phyloP scores from a whole-genome alignment of 176 grass and related monocot species.

The Alopecurus myosuroides region DNA sequence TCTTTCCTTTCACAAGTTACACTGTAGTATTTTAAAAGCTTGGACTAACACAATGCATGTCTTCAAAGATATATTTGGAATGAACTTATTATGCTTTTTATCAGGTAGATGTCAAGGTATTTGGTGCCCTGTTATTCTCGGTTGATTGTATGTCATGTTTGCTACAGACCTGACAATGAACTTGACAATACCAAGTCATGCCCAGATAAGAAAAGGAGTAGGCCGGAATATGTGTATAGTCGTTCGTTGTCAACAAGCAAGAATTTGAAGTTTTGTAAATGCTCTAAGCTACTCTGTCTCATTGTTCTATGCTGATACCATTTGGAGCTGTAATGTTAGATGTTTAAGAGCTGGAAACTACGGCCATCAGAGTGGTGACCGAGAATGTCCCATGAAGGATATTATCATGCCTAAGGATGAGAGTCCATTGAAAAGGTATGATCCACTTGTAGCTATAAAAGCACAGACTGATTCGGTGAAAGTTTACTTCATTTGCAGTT shows the following conservation, averaged over 20 bases:
- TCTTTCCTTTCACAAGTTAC: no score
- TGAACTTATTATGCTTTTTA: background rate
- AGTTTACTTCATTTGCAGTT: slow-evolving; percentile 2
- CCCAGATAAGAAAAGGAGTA: no score
- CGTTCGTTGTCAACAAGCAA: no score
- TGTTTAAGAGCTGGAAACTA: slow-evolving; percentile 83
- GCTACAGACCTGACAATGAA: no score
- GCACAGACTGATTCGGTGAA: slow-evolving; percentile 60
- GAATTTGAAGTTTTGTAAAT: no score
- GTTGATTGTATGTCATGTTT: no score
- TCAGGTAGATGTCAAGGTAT: background rate
- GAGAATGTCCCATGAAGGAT: slow-evolving; percentile 92
- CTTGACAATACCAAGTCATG: no score
- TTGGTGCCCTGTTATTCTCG: no score
- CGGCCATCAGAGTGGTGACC: slow-evolving; percentile 89
- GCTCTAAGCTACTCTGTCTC: slow-evolving; percentile 60
- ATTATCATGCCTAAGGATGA: slow-evolving; percentile 97
- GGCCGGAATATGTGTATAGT: no score
- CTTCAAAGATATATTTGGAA: background rate
- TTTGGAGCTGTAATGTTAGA: slow-evolving; percentile 88
- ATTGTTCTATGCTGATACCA: slow-evolving; percentile 24
- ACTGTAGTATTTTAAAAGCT: no score
- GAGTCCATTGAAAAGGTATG: slow-evolving; percentile 88
- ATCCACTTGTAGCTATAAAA: slow-evolving; percentile 89
- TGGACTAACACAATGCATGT: background rate